Evolutionary conservation across 176 grass and related monocot species (phyloP), one percentile per base, ranked within the genome.

Genomic region (Ensete glaucum): DNA sequence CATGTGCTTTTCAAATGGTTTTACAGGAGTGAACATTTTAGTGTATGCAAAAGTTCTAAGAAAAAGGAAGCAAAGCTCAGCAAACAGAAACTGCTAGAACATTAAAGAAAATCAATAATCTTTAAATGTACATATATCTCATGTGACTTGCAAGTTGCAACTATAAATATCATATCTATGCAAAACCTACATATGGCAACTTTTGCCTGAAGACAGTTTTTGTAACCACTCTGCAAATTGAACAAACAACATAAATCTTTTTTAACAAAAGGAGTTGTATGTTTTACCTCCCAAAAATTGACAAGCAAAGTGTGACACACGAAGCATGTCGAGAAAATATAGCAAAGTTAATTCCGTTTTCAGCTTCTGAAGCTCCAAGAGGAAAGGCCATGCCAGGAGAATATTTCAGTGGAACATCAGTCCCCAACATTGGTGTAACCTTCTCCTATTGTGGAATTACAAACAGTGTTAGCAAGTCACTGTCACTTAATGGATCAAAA

Each of bases 301-400:
- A 88, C 70, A 99, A 76, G 73, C 86, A 99, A 81, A 99, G 90
- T 74, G 79, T 76, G 62, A 99, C 88, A 75, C 84, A 89, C 73
- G 84, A 91, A 81, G 95, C 88, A 82, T 99, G 81, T 52, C 78
- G 82, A 71, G 95, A 99, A 71, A 99, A 99, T 84, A 99, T 82
- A 8, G 90, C 88, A 43, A 99, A 99, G 76, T 99, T 99, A 23
- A 91, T 62, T 72, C 78, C 84, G 52, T 67, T 83, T 53, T 87
- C 84, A 73, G 20, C 83, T 74, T 94, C 82, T 5, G 90, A 99
- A 20, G 85, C 95, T 59, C 95, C 95, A 76, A 99, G 71, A 0
- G 90, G 95, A 26, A 69, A 87, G 73, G 90, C 88, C 72, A 85
- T 82, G 62, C 95, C 95, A 50, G 84, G 62, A 73, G 78, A 94